A percentile compares a stretch with the other conserved stretches of the same genome.
phyloP scores from a whole-genome alignment of 257 asterid genomes.

The Sherardia arvensis region DNA sequence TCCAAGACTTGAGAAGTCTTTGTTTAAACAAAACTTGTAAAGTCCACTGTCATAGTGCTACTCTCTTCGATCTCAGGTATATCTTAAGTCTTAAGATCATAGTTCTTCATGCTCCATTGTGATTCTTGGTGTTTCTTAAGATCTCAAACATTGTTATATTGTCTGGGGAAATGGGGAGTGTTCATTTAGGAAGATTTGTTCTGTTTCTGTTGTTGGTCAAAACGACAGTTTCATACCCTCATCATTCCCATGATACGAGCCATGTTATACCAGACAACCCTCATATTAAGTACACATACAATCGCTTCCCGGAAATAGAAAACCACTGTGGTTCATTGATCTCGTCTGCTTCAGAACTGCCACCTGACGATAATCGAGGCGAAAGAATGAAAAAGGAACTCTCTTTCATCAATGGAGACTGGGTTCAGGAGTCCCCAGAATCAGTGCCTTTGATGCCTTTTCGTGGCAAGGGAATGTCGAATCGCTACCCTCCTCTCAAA shows the following conservation, averaged over 20 bases:
- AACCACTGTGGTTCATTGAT: slow-evolving; percentile 13
- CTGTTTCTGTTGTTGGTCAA: not conserved
- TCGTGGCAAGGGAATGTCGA: slow-evolving; percentile 4
- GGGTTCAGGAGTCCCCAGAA: slow-evolving; percentile 13
- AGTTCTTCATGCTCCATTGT: too few relatives aligned
- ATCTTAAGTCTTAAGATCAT: too few relatives aligned
- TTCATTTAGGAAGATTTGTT: not conserved
- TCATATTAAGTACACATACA: slow-evolving; percentile 7
- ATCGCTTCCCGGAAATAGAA: slow-evolving; percentile 13
- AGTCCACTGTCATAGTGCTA: too few relatives aligned
- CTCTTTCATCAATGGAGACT: slow-evolving; percentile 14
- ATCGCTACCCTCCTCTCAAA: slow-evolving; percentile 9
- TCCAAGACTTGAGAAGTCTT: too few relatives aligned
- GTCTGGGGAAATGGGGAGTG: slow-evolving; percentile 1
- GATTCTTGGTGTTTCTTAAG: not conserved
- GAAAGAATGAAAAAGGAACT: slow-evolving; percentile 17
- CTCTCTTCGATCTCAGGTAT: not conserved
- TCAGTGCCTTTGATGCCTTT: slow-evolving; percentile 14
- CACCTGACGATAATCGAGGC: slow-evolving; percentile 16
- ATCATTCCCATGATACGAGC: not conserved
- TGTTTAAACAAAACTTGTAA: too few relatives aligned
- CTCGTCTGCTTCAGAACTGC: slow-evolving; percentile 18
- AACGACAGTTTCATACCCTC: slow-evolving; percentile 13
- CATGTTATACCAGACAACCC: slow-evolving; percentile 4
- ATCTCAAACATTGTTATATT: not conserved